Evolutionary conservation across 2,329 filamentous ascomycete genomes (phyloP), one percentile per base, ranked within the genome.

Genomic region (Lasiodiplodia gonubiensis): DNA sequence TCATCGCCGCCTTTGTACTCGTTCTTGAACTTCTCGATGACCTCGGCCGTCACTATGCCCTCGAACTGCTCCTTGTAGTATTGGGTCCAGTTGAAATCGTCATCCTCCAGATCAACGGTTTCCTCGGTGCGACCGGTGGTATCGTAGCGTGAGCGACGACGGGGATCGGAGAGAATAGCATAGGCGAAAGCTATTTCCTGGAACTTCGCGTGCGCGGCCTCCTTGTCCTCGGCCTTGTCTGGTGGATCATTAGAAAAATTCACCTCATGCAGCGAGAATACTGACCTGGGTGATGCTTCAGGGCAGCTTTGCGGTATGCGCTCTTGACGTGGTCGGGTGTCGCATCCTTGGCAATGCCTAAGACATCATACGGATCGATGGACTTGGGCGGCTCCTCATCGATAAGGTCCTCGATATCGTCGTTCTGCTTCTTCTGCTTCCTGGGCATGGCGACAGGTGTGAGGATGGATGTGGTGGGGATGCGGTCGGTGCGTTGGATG

Each of bases 181-280:
- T 98, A 97, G 64, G 95, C 94, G 74, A 97, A 94, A 27, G 94
- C 94, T 72, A 99, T 89, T 72, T 91, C 85, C 80, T 99, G 95
- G 78, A 99, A 99, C 65, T 87, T 90, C 69, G 85, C 84, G 73
- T 97, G 90, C 2, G 95, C 94, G 51, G 86, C 82, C 30, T 89
- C 85, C 75, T 92, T 93, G 64, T 90, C 82, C 25, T 88, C 85
- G 0, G 86, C 83, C 18, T 87, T 72, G 4, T 91, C 68, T 30
- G 67, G 4, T 6, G 8, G 52, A 59, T 46, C 11, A 69, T 74
- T 46, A 74, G 72, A 18, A 53, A 30, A 18, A 8, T n/a, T 2
- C 42, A 46, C 18, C 23, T 21, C 39, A 80, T 72, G 4, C 12
- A 14, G 5, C 8, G 35, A 25, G 16, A 3, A 27, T 11, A 61